A percentile compares a stretch with the other conserved stretches of the same genome.
Conservation (phyloP, 1,139 yeast genomes). For the Blastobotrys proliferans region DNA sequence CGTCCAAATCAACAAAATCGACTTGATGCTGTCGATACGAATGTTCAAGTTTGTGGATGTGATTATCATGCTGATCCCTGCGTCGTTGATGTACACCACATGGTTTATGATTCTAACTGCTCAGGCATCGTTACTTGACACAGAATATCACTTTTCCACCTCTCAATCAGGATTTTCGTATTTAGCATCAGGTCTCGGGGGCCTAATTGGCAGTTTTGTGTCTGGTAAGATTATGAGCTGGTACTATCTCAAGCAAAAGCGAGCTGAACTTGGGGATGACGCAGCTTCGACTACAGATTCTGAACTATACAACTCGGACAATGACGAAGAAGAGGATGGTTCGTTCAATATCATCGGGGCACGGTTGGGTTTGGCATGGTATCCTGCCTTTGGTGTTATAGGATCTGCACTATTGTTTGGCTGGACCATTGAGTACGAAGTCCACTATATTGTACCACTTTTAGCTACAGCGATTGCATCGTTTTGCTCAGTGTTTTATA, state of each 20-base stretch:
- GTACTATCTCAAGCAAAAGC: constrained; percentile 23
- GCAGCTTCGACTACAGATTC: too few species aligned
- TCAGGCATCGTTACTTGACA: constrained; percentile 50
- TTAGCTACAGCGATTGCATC: constrained; percentile 49
- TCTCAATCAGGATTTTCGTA: constrained; percentile 60
- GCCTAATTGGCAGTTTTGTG: constrained; percentile 34
- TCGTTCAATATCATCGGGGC: constrained; percentile 47
- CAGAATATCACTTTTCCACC: constrained; percentile 47
- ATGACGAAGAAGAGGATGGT: constrained; percentile 34
- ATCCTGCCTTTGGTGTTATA: constrained; percentile 34
- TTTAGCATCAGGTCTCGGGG: constrained; percentile 39
- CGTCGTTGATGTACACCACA: constrained; percentile 57
- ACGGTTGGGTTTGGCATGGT: constrained; percentile 38
- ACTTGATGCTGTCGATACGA: constrained; percentile 35
- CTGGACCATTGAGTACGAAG: constrained; percentile 57
- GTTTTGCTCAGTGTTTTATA: constrained; percentile 47
- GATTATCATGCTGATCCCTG: constrained; percentile 44
- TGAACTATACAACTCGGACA: too few species aligned
- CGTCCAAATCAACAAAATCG: constrained; percentile 35
- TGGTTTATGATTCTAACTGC: constrained; percentile 73
- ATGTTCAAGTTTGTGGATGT: constrained; percentile 34
- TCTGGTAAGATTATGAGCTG: constrained; percentile 35
- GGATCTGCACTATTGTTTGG: constrained; percentile 54
- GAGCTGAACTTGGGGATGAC: constrained; percentile 21
- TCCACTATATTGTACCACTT: constrained; percentile 52